Conservation (phyloP, 306 rosid species). For the Elaeagnus macrophylla region DNA sequence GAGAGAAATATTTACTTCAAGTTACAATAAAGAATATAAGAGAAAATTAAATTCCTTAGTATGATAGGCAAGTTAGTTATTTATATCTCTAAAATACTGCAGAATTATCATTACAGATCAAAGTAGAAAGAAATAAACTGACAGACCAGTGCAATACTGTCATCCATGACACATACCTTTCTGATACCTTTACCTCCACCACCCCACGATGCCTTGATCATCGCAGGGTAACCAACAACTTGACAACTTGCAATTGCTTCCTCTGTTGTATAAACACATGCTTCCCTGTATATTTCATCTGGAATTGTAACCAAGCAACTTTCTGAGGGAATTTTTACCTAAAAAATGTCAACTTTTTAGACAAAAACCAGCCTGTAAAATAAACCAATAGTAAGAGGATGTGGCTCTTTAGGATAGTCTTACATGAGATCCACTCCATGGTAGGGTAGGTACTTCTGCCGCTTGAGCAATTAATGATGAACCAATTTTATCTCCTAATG, state of each 20-base stretch:
- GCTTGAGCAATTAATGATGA: slow-evolving; percentile 98
- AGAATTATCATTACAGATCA: slow-evolving; percentile 7
- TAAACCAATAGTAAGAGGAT: slow-evolving; percentile 7
- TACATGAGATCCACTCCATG: slow-evolving; percentile 99
- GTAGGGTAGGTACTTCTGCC: slow-evolving; percentile 95
- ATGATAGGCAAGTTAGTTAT: slow-evolving; percentile 9
- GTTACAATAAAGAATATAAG: slow-evolving; percentile 11
- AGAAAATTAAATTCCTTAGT: slow-evolving; percentile 11
- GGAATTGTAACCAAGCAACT: slow-evolving; percentile 73
- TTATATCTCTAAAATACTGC: slow-evolving; percentile 4
- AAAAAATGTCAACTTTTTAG: slow-evolving; percentile 22
- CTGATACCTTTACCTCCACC: slow-evolving; percentile 99
- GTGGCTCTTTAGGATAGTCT: slow-evolving; percentile 15
- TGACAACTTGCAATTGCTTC: slow-evolving; percentile 97
- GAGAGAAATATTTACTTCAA: slow-evolving; percentile 16
- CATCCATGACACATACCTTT: slow-evolving; percentile 62
- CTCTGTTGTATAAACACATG: slow-evolving; percentile 93
- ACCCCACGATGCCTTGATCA: slow-evolving; percentile 99
- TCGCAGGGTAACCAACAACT: slow-evolving; percentile 96
- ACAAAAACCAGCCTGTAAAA: slow-evolving; percentile 3
- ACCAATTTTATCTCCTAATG: slow-evolving; percentile 98
- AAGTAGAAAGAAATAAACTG: slow-evolving; percentile 3
- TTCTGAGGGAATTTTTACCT: slow-evolving; percentile 78
- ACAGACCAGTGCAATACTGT: slow-evolving; percentile 4
- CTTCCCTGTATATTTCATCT: slow-evolving; percentile 83